Evolutionary conservation across 257 asterid species (phyloP).

Genomic region (Nicotiana sylvestris): DNA sequence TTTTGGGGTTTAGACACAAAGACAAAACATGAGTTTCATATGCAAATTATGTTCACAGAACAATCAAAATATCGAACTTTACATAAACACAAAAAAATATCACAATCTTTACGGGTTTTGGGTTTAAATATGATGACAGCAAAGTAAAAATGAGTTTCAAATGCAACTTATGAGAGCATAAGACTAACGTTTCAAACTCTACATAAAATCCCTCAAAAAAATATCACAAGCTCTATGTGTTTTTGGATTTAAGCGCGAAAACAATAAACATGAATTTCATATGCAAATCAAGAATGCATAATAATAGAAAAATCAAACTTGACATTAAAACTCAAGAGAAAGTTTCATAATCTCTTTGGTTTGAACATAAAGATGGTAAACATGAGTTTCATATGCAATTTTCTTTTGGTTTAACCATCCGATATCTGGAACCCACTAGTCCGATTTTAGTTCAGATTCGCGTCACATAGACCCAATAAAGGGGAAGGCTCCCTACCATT

Average conservation of each 20-base stretch:
- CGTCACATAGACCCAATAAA: background rate
- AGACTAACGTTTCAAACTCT: background rate
- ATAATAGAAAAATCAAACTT: background rate
- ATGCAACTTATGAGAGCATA: background rate
- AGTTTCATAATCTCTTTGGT: background rate
- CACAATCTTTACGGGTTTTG: background rate
- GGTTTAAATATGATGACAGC: background rate
- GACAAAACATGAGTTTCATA: background rate
- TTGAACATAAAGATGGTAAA: background rate
- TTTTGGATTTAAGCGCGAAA: background rate
- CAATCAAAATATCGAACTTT: background rate
- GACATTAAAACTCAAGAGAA: background rate
- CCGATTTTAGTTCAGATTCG: background rate
- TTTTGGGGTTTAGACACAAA: background rate
- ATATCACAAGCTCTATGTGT: background rate
- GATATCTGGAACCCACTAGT: background rate
- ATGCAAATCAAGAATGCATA: constrained; percentile 1
- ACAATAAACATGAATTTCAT: background rate
- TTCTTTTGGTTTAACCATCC: background rate
- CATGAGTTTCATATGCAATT: background rate
- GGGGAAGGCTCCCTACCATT: background rate
- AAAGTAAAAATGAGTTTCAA: background rate
- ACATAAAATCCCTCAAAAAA: background rate
- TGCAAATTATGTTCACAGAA: background rate
- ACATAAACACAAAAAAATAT: background rate